Base-by-base conservation (phyloP, 106 monocot genomes). In the Vanilla planifolia region DNA sequence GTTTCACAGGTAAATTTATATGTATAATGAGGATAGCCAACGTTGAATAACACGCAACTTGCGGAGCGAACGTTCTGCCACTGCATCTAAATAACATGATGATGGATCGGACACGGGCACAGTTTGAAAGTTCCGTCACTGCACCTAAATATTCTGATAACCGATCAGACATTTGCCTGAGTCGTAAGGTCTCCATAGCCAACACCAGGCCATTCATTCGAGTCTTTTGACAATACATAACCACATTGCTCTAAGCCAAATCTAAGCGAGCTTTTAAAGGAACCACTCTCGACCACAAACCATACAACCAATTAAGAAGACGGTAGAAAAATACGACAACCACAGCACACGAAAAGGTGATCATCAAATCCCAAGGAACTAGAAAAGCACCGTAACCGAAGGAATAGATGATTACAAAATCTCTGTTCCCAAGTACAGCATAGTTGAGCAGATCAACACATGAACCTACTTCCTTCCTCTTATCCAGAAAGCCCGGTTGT, bases 281-380 rank as follows among this genome's bases (percentile, higher is more conserved):
- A 50, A 50, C 24, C 28, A 53, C 11, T 22, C 19, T 16, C 6
- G 32, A 30, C 29, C 28, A 53, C 53, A 15, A 53, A 29, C 29
- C 11, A 11, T 20, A 29, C 28, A 29, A 15, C 5, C 0, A 16
- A 13, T n/a, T 14, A 53, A 15, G 30, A 29, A 16, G 14, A 4
- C 29, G 16, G 16, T 30, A 29, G 16, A 2, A 53, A 53, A 10
- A 53, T 53, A 53, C 16, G 11, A 48, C 48, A 48, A 9, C 25
- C 13, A 53, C n/a, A 53, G 30, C 53, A 3, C 32, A 53, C 32
- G n/a, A 32, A 53, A 53, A 53, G 24, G 53, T 30, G 30, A 53
- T 14, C 29, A 32, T 32, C 53, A 53, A 7, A 32, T 5, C 30
- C 6, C 22, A 32, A 32, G 11, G n/a, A 30, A 53, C 2, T n/a